Evolutionary conservation across 2,329 filamentous ascomycete species (phyloP), one percentile per base, ranked within the genome.

Genomic region (Pseudocercospora musae): DNA sequence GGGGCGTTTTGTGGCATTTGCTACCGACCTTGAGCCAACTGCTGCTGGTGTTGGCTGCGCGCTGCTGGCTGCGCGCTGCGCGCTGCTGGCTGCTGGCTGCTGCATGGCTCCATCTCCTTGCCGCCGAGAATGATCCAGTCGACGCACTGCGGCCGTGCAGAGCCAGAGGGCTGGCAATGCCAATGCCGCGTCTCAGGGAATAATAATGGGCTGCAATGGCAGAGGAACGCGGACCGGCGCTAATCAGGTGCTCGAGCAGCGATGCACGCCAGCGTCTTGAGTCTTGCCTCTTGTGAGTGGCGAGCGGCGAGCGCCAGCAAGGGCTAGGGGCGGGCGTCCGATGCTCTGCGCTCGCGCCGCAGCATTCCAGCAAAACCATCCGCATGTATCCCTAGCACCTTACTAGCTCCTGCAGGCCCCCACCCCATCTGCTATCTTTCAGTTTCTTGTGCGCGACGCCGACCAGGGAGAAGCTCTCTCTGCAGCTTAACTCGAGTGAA

Each of bases 401-500:
- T 49, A 21, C 44, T 23, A 23, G 44, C 44, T 23, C 7, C 37
- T 54, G 52, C 52, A 40, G 52, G 52, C 18, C 52, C 52, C 52
- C 52, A 54, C 52, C 25, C 18, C 23, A 25, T 54, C 29, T 37
- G 52, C 18, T 40, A 54, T 54, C 48, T 23, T 29, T n/a, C 44
- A n/a, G n/a, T n/a, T 23, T 13, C n/a, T n/a, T 23, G 33, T 40
- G 52, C 52, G 46, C 42, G 53, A 40, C 23, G 52, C 23, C 15
- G 23, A 56, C 56, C 56, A 61, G 68, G 65, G 69, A 61, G 65
- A 67, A 67, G 67, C 62, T 66, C 65, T 65, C 64, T 66, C 68
- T 70, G 66, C 52, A 71, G 69, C 69, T 69, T 40, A 40, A 40
- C 18, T 40, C 56, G 49, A 55, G 7, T 18, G 8, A 31, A 59